Conservation (phyloP, 192 early-diverging fungal species). For the Rhizoclosmatium sp. region DNA sequence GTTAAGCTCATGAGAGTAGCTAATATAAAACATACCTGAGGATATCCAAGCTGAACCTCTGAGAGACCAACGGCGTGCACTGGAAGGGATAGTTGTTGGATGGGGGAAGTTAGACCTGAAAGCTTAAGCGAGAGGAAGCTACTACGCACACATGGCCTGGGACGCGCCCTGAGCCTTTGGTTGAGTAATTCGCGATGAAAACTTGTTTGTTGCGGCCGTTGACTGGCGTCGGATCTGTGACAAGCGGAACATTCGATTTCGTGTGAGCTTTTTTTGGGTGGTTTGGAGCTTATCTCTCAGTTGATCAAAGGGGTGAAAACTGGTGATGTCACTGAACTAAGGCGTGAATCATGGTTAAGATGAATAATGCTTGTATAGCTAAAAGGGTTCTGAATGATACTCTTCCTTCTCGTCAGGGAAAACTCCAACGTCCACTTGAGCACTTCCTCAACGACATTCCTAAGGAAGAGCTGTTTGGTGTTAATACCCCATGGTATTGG, state of each 20-base stretch:
- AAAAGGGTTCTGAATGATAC: too few species aligned
- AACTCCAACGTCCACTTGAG: too few species aligned
- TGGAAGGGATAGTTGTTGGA: conserved; percentile 38
- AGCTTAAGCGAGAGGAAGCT: not conserved
- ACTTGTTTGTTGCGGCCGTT: conserved; percentile 68
- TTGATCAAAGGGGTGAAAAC: too few species aligned
- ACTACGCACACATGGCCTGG: conserved; percentile 90
- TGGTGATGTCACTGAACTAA: too few species aligned
- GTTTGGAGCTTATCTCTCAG: too few species aligned
- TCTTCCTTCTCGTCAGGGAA: too few species aligned
- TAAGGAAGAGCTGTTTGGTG: too few species aligned
- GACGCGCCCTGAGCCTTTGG: conserved; percentile 93
- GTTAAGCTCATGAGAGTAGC: not conserved
- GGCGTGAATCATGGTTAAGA: too few species aligned
- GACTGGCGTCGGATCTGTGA: not conserved
- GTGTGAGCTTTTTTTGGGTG: not conserved
- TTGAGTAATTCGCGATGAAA: conserved; percentile 89
- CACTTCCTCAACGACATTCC: too few species aligned
- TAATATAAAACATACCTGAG: conserved; percentile 57
- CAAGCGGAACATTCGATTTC: not conserved
- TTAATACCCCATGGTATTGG: too few species aligned
- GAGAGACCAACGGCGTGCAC: conserved; percentile 95
- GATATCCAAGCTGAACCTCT: conserved; percentile 79
- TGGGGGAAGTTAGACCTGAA: conserved; percentile 1
- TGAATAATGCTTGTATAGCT: too few species aligned